A percentile compares a stretch with the other conserved stretches of the same genome.
Evolutionary conservation across 164 flowering plant genomes (phyloP).

Genomic region (Malania oleifera): DNA sequence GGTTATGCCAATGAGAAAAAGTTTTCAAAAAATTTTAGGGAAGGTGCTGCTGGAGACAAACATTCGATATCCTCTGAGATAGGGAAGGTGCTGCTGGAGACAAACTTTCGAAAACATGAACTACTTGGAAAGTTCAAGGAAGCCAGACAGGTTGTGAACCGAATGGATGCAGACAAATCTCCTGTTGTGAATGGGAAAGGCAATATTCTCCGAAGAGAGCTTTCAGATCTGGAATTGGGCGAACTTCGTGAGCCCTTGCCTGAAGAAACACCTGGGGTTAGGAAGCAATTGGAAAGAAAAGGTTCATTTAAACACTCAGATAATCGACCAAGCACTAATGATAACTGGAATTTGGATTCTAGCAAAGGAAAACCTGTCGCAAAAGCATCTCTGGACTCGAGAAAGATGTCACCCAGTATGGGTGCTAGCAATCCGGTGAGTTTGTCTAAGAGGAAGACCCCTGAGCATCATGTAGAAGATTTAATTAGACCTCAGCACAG

Average conservation of each 20-base stretch:
- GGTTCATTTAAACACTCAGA: constrained; percentile 55
- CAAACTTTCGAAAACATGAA: constrained; percentile 45
- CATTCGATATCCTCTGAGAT: constrained; percentile 23
- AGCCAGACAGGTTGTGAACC: constrained; percentile 24
- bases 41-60: constrained; percentile 33
- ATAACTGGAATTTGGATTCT: constrained; percentile 35
- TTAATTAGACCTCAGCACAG: constrained; percentile 26
- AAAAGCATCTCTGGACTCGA: constrained; percentile 31
- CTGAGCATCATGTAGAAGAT: constrained; percentile 49
- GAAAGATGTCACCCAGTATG: constrained; percentile 35
- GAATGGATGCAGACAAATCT: constrained; percentile 23
- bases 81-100: constrained; percentile 37
- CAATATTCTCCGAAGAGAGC: constrained; percentile 59
- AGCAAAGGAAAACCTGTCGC: constrained; percentile 40
- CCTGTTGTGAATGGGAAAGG: constrained; percentile 38
- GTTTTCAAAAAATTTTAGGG: constrained; percentile 32
- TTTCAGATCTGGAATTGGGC: constrained; percentile 91
- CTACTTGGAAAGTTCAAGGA: constrained; percentile 35
- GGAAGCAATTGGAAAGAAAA: constrained; percentile 54
- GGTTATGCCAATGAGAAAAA: constrained; percentile 31
- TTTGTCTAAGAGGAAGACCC: constrained; percentile 32
- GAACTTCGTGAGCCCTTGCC: constrained; percentile 77
- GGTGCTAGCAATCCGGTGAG: constrained; percentile 31
- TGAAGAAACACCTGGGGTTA: constrained; percentile 39
- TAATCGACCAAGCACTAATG: constrained; percentile 37